Evolutionary conservation across 164 flowering plant species (phyloP).

Genomic region (Sedum album): DNA sequence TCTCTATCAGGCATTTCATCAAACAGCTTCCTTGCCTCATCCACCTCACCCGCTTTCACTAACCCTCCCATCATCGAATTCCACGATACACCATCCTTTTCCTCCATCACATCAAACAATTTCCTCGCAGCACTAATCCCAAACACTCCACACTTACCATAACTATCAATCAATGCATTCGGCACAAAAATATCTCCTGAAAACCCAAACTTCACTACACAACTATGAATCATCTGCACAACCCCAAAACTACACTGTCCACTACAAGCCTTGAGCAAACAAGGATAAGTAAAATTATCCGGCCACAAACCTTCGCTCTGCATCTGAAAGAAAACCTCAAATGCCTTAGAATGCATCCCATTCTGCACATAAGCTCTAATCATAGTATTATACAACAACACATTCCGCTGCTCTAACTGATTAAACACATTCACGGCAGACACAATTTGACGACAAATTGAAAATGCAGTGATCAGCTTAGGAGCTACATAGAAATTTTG

Average conservation of each 20-base stretch:
- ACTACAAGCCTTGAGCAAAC: constrained; percentile 55
- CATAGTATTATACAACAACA: constrained; percentile 49
- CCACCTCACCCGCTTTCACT: constrained; percentile 38
- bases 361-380: constrained; percentile 73
- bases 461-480: constrained; percentile 58
- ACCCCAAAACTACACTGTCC: constrained; percentile 26
- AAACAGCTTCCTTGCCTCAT: constrained; percentile 45
- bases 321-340: too few species aligned
- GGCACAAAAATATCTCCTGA: constrained; percentile 61
- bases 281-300: too few species aligned
- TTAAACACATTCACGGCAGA: too few species aligned
- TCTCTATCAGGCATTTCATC: constrained; percentile 82
- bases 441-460: too few species aligned
- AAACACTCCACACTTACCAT: constrained; percentile 40
- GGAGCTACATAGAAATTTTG: constrained; percentile 46
- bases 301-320: too few species aligned
- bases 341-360: too few species aligned
- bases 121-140: constrained; percentile 43
- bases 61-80: constrained; percentile 63
- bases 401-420: too few species aligned
- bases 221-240: too few species aligned
- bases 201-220: constrained; percentile 51
- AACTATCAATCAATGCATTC: constrained; percentile 60
- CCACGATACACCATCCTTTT: constrained; percentile 62
- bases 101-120: constrained; percentile 47